Evolutionary conservation across 2,329 filamentous ascomycete species (phyloP), one percentile per base, ranked within the genome.

Genomic region (Mariannaea sp.): DNA sequence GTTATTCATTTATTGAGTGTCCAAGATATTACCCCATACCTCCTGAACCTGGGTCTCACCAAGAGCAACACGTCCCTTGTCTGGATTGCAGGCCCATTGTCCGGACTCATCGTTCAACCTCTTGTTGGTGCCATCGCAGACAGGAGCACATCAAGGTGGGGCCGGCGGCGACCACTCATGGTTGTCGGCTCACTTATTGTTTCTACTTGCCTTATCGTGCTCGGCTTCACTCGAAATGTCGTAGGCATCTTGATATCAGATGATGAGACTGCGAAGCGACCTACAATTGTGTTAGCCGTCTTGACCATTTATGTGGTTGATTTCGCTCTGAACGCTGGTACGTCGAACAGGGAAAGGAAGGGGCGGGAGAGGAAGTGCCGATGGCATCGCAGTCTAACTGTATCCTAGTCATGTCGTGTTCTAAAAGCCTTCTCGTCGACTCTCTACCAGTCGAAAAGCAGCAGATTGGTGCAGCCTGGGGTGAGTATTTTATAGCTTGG

Each of bases 61-160:
- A 97, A 97, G 72, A 92, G 89, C 60, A 89, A 87, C 68, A 95
- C 91, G 13, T 96, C 90, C 24, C 80, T 95, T 47, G 93, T 97
- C 49, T 99, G 94, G 94, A 88, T 97, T 66, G 93, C 94, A 19
- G 94, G 94, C 0, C 94, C 94, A 1, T 76, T 97, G n/a, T 96
- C 91, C 1, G 94, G 94, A 1, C 80, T 97, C 60, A 86, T 97
- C 57, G 95, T 97, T 69, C 93, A 97, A 72, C 94, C 94, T 17
- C 83, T 97, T 49, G 87, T 97, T 30, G 94, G 94, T 30, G 90
- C 92, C 44, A 80, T 97, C 49, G 88, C 92, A 22, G 94, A 99
- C 73, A 85, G 88, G 65, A 95, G 88, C 59, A 91, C 81, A 53
- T 93, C 88, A 24, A 88, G 82, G 81, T 97, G 87, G 83, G 93